Conservation (phyloP, 2,329 filamentous ascomycete genomes). For the Claviceps capensis region DNA sequence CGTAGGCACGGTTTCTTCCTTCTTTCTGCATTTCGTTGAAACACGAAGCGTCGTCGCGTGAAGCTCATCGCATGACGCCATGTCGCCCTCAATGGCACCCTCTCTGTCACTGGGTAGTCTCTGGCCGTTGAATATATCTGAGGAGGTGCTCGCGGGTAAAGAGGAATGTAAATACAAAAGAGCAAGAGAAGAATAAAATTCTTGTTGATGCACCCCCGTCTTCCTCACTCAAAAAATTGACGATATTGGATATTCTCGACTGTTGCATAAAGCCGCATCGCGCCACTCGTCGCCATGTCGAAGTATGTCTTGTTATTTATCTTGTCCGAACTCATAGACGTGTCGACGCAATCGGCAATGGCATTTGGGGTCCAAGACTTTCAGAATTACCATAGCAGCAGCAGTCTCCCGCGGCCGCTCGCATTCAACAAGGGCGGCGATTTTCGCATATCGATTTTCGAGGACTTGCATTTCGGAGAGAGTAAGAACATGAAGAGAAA, state of each 20-base stretch:
- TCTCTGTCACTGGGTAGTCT: no score
- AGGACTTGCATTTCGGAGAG: constrained; percentile 61
- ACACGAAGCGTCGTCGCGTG: no score
- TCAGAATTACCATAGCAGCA: background rate
- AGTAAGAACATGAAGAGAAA: constrained; percentile 33
- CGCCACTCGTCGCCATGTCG: constrained; percentile 1
- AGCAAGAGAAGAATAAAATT: no score
- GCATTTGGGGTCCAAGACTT: background rate
- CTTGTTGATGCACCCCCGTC: background rate
- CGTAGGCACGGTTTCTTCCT: background rate
- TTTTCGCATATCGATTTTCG: constrained; percentile 46
- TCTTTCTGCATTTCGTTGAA: background rate
- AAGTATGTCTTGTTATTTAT: background rate
- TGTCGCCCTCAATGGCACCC: no score
- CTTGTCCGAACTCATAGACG: background rate
- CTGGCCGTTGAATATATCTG: no score
- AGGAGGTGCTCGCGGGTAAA: no score
- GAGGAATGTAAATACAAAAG: no score
- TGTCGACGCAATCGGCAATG: background rate
- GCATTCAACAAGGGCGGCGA: constrained; percentile 28
- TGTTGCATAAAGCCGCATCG: no score
- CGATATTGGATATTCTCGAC: background rate
- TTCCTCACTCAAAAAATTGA: background rate
- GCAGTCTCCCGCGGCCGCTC: constrained; percentile 4
- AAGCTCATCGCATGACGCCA: no score